These are phyloP conservation scores for Rhazya stricta DNA, from an alignment of 257 asterid genomes.

Conservation along the genomic window DNA sequence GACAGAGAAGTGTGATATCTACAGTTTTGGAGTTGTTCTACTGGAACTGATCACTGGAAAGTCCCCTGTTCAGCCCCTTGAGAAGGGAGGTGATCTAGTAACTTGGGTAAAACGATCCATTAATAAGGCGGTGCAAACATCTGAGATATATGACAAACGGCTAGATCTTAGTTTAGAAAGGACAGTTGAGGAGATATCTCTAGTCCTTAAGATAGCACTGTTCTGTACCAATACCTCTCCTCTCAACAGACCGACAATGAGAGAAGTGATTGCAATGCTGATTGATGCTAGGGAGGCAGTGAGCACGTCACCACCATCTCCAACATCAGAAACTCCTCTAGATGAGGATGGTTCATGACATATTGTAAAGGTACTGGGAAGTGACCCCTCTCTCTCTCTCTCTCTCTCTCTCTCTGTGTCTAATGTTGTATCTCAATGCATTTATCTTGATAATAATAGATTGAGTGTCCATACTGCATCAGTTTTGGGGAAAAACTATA, in stretches of 20 bases:
- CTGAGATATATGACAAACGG: slow-evolving; percentile 58
- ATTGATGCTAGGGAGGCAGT: slow-evolving; percentile 52
- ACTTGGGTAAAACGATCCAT: slow-evolving; percentile 60
- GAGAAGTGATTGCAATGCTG: slow-evolving; percentile 73
- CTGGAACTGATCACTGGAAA: slow-evolving; percentile 70
- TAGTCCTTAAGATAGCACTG: slow-evolving; percentile 74
- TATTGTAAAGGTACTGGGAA: slow-evolving; percentile 28
- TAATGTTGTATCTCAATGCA: not conserved
- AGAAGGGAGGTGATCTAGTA: slow-evolving; percentile 81
- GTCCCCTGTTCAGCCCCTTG: slow-evolving; percentile 80
- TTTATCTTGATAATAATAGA: not conserved
- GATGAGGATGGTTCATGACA: slow-evolving; percentile 31
- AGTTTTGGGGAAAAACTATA: not conserved
- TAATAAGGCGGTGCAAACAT: slow-evolving; percentile 29
- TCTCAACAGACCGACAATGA: slow-evolving; percentile 71
- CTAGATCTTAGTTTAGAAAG: slow-evolving; percentile 47
- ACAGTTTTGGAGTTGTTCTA: slow-evolving; percentile 80
- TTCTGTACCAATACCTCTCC: slow-evolving; percentile 85
- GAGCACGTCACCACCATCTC: slow-evolving; percentile 37
- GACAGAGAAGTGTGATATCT: slow-evolving; percentile 84
- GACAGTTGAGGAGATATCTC: slow-evolving; percentile 61
- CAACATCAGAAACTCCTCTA: slow-evolving; percentile 69
- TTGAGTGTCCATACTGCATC: not conserved
- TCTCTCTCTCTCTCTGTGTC: not conserved
- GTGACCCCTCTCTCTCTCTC: too few relatives aligned